Conservation (phyloP, 768 basidiomycete species). For the Lactarius sp. region DNA sequence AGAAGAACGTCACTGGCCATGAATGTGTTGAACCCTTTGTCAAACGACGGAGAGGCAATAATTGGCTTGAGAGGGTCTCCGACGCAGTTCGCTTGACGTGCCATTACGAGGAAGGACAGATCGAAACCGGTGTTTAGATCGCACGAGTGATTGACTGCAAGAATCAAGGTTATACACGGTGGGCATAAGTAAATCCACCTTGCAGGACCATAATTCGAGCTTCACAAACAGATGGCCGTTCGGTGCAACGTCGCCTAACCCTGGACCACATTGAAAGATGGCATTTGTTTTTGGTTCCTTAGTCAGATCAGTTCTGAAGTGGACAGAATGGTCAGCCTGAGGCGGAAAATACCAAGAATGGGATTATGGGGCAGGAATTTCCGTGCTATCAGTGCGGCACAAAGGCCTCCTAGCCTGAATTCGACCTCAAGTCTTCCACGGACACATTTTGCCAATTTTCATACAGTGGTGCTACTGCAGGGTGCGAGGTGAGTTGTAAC, state of each 20-base stretch:
- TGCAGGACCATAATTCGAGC: no score
- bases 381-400: constrained; percentile 35
- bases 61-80: constrained; percentile 39
- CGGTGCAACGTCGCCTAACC: constrained; percentile 44
- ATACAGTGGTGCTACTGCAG: no score
- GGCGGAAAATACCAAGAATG: no score
- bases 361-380: constrained; percentile 14
- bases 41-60: constrained; percentile 29
- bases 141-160: constrained; percentile 59
- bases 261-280: constrained; percentile 48
- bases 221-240: constrained; percentile 54
- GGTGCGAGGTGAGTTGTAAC: no score
- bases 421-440: constrained; percentile 32
- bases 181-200: neutral
- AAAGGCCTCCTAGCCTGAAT: constrained; percentile 36
- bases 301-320: constrained; percentile 33
- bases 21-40: constrained; percentile 2
- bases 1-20: constrained; percentile 50
- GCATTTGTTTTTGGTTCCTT: constrained; percentile 42
- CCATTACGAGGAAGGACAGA: constrained; percentile 46
- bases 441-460: no score
- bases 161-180: neutral
- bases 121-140: constrained; percentile 55
- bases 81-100: constrained; percentile 38
- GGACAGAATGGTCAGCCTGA: no score